phyloP scores from a whole-genome alignment of 1,284 basidiomycete genomes.

The Caloboletus firmus region DNA sequence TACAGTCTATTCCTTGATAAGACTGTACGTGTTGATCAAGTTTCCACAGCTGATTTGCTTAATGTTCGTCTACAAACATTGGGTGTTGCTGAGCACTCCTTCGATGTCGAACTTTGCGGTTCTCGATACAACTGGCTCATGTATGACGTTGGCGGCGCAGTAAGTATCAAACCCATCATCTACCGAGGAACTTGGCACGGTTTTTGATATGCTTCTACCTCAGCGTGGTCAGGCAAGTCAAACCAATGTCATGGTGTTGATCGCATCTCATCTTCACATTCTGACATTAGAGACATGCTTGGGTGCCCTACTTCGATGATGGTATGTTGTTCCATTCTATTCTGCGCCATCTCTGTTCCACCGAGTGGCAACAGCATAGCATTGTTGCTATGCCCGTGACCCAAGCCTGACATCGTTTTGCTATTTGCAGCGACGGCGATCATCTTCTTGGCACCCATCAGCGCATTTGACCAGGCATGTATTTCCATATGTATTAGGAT shows the following conservation, averaged over 20 bases:
- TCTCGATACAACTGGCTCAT: conserved; percentile 68
- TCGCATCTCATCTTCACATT: conserved; percentile 17
- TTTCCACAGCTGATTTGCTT: conserved; percentile 63
- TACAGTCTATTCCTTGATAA: conserved; percentile 24
- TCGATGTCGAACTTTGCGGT: conserved; percentile 63
- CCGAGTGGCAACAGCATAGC: conserved; percentile 17
- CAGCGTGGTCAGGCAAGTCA: conserved; percentile 54
- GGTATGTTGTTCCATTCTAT: conserved; percentile 44
- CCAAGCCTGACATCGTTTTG: conserved; percentile 10
- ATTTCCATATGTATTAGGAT: conserved; percentile 1
- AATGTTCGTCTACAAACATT: conserved; percentile 76
- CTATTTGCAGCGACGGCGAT: conserved; percentile 58
- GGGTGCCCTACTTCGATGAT: conserved; percentile 82
- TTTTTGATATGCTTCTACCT: conserved; percentile 12
- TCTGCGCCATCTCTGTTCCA: conserved; percentile 2
- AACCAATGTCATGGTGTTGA: conserved; percentile 27
- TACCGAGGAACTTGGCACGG: not conserved
- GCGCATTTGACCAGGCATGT: conserved; percentile 76
- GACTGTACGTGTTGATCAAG: not conserved
- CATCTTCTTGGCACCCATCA: conserved; percentile 77
- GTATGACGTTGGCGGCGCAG: conserved; percentile 79
- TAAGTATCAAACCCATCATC: conserved; percentile 38
- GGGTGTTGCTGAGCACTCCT: conserved; percentile 73
- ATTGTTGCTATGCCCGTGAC: conserved; percentile 9
- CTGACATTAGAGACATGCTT: conserved; percentile 61